Conservation (phyloP, 1,139 yeast species). For the Lodderomyces parapsilosis region DNA sequence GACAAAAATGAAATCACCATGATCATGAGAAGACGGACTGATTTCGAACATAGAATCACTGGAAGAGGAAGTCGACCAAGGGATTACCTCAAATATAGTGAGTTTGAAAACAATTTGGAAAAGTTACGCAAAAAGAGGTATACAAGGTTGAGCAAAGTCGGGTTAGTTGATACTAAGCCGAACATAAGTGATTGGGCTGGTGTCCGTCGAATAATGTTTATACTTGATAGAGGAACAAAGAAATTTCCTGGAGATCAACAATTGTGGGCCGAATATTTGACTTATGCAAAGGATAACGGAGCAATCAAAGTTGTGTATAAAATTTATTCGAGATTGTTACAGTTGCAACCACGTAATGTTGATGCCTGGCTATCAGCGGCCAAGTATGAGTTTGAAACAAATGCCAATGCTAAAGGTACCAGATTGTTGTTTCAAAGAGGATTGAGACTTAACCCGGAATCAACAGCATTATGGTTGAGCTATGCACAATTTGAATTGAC, state of each 20-base stretch:
- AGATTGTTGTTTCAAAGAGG: constrained; percentile 84
- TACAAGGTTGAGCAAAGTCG: constrained; percentile 55
- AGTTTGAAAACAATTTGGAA: constrained; percentile 80
- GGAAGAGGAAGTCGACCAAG: constrained; percentile 79
- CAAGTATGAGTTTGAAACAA: constrained; percentile 84
- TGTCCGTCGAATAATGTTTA: constrained; percentile 74
- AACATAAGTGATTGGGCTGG: constrained; percentile 89
- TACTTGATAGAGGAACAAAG: constrained; percentile 79
- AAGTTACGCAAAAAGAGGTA: constrained; percentile 73
- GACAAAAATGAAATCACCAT: constrained; percentile 74
- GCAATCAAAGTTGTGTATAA: constrained; percentile 80
- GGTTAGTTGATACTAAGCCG: constrained; percentile 50
- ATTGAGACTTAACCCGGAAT: constrained; percentile 77
- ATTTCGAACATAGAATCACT: constrained; percentile 86
- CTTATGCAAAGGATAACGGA: constrained; percentile 69
- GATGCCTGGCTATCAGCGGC: constrained; percentile 96
- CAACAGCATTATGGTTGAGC: constrained; percentile 73
- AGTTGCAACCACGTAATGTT: constrained; percentile 86
- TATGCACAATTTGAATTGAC: constrained; percentile 87
- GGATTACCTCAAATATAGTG: constrained; percentile 78
- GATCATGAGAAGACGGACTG: constrained; percentile 92
- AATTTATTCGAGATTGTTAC: constrained; percentile 75
- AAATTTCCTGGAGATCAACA: constrained; percentile 76
- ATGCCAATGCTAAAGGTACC: constrained; percentile 88
- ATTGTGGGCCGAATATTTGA: constrained; percentile 78